phyloP scores from a whole-genome alignment of 768 basidiomycete genomes.

The Pleurotus tuoliensis region DNA sequence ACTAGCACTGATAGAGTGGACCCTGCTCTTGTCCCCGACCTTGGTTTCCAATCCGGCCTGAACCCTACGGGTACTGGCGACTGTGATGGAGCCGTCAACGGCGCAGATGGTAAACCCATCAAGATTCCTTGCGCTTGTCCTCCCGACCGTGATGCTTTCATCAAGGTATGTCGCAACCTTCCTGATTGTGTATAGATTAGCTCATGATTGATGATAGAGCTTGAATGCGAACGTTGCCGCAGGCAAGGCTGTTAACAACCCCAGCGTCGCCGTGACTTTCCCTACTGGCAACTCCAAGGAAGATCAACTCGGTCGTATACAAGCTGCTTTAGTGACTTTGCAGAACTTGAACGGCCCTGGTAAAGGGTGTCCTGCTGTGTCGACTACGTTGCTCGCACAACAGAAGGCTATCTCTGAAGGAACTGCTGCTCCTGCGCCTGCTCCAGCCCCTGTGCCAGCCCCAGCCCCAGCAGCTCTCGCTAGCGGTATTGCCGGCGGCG shows the following conservation, averaged over 20 bases:
- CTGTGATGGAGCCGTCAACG: constrained; percentile 61
- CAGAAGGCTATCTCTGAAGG: constrained; percentile 23
- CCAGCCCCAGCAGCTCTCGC: constrained; percentile 13
- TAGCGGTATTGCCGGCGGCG: constrained; percentile 21
- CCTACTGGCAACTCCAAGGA: constrained; percentile 53
- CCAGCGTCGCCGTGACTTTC: constrained; percentile 53
- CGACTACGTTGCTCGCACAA: constrained; percentile 56
- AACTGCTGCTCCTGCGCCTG: background rate
- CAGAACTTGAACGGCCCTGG: constrained; percentile 72
- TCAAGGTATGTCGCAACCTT: constrained; percentile 27
- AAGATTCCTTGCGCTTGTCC: constrained; percentile 67
- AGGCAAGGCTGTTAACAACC: constrained; percentile 64
- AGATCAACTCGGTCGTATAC: constrained; percentile 53
- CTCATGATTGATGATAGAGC: constrained; percentile 19
- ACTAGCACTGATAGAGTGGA: constrained; percentile 32
- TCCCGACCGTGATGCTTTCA: constrained; percentile 48
- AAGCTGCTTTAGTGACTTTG: constrained; percentile 58
- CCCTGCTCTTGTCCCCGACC: constrained; percentile 51
- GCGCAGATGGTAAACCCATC: constrained; percentile 46
- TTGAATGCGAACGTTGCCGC: constrained; percentile 56
- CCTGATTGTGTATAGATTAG: background rate
- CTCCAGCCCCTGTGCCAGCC: constrained; percentile 4
- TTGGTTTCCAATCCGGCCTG: constrained; percentile 50
- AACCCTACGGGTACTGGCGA: constrained; percentile 56
- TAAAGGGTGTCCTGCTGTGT: constrained; percentile 60